Conservation (phyloP, 2,329 filamentous ascomycete species). For the Botryotinia narcissicola region DNA sequence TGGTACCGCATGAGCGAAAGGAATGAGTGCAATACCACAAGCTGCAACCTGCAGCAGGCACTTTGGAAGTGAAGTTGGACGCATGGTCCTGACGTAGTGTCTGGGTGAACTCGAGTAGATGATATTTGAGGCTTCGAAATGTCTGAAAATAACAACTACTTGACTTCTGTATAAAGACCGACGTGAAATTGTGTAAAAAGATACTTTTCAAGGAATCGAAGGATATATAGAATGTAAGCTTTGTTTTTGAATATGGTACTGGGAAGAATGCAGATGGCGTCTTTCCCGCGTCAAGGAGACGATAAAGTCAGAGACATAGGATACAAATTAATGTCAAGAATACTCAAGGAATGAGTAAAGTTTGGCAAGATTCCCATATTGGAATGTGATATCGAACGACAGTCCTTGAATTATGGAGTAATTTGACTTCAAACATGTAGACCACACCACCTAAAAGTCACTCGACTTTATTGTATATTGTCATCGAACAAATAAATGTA, state of each 20-base stretch:
- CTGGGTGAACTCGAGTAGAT: constrained; percentile 1
- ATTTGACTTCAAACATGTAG: neutral
- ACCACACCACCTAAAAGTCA: neutral
- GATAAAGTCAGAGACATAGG: neutral
- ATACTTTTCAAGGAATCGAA: neutral
- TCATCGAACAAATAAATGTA: neutral
- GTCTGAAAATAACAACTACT: constrained; percentile 15
- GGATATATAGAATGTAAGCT: constrained; percentile 17
- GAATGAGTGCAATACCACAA: constrained; percentile 11
- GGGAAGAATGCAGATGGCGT: constrained; percentile 19
- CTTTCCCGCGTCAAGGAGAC: constrained; percentile 1
- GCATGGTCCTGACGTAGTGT: constrained; percentile 20
- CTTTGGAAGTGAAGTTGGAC: constrained; percentile 12
- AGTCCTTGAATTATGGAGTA: neutral
- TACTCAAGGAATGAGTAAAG: constrained; percentile 8
- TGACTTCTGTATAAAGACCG: constrained; percentile 8
- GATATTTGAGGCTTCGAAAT: constrained; percentile 14
- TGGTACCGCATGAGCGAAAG: neutral
- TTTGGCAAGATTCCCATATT: constrained; percentile 2
- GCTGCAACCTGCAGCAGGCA: constrained; percentile 13
- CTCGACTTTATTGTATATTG: neutral
- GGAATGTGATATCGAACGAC: constrained; percentile 11
- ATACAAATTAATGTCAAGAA: neutral
- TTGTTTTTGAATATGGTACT: constrained; percentile 1
- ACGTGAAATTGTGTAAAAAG: constrained; percentile 8